A percentile compares a stretch with the other conserved stretches of the same genome.
phyloP scores from a whole-genome alignment of 1,139 yeast genomes.

The Blastobotrys arbuscula region DNA sequence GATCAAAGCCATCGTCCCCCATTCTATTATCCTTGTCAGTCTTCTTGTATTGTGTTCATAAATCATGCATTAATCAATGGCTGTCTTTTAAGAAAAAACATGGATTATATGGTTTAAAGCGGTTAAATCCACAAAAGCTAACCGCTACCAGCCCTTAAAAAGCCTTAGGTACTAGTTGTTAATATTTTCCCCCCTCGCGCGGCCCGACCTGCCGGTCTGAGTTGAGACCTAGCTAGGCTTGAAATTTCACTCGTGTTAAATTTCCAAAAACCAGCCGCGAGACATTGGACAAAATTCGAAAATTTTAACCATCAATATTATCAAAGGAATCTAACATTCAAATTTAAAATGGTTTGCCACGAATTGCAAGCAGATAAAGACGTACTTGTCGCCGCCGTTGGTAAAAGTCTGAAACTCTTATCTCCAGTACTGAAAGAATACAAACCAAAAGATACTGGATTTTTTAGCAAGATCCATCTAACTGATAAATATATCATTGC shows the following conservation, averaged over 20 bases:
- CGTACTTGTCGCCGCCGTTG: neutral
- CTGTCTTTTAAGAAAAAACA: no score
- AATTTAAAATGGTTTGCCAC: constrained; percentile 1
- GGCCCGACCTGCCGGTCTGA: no score
- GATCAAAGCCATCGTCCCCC: no score
- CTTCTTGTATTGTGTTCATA: no score
- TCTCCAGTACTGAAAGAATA: constrained; percentile 12
- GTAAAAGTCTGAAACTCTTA: neutral
- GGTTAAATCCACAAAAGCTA: no score
- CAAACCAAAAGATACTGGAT: neutral
- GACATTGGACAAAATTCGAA: no score
- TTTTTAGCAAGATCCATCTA: constrained; percentile 53
- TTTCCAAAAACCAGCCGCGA: neutral
- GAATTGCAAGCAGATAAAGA: neutral
- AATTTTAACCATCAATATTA: neutral
- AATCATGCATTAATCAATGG: no score
- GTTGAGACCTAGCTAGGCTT: neutral
- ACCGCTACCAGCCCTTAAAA: no score
- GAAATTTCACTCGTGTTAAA: neutral
- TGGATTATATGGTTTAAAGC: no score
- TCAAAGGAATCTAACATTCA: neutral
- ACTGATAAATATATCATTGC: constrained; percentile 55
- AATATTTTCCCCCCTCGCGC: no score
- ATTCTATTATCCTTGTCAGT: no score
- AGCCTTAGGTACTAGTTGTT: no score